Evolutionary conservation across 352 stramenopile genomes (phyloP).

Genomic region (Elongisporangium senticosum): DNA sequence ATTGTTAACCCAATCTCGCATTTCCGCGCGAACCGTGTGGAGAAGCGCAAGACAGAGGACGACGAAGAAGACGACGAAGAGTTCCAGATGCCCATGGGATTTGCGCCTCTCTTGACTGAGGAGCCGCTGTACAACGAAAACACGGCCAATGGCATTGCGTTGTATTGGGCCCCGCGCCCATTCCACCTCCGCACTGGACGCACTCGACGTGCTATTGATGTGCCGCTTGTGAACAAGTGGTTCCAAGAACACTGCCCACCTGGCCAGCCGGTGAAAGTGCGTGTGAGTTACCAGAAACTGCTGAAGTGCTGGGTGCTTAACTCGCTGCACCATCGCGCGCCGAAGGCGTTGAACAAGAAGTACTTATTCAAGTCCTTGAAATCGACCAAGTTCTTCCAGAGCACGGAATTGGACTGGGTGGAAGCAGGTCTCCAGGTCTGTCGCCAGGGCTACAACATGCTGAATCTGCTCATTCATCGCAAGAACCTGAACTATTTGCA

Average conservation of each 20-base stretch:
- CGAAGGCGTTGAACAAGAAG: conserved; percentile 96
- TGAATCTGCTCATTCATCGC: conserved; percentile 99
- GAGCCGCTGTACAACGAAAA: conserved; percentile 93
- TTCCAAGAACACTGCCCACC: conserved; percentile 97
- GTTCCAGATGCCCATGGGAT: conserved; percentile 81
- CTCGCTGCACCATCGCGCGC: conserved; percentile 91
- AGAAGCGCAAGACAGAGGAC: conserved; percentile 40
- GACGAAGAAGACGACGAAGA: conserved; percentile 81
- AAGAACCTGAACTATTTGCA: conserved; percentile 99
- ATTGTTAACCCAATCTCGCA: conserved; percentile 98
- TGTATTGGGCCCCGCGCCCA: conserved; percentile 97
- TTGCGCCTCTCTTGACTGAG: conserved; percentile 90
- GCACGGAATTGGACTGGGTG: conserved; percentile 99
- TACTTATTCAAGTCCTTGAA: conserved; percentile 99
- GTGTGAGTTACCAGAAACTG: conserved; percentile 99
- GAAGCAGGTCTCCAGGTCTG: conserved; percentile 98
- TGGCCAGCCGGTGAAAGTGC: conserved; percentile 98
- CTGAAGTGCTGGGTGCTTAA: conserved; percentile 99
- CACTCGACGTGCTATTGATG: conserved; percentile 95
- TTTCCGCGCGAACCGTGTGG: conserved; percentile 78
- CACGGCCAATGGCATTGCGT: conserved; percentile 95
- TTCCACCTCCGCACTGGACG: conserved; percentile 97
- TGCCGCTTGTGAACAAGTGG: conserved; percentile 99
- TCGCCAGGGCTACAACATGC: conserved; percentile 99
- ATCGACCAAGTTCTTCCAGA: conserved; percentile 99